Evolutionary conservation across 768 basidiomycete species (phyloP).

Genomic region (Collybia mongolica): DNA sequence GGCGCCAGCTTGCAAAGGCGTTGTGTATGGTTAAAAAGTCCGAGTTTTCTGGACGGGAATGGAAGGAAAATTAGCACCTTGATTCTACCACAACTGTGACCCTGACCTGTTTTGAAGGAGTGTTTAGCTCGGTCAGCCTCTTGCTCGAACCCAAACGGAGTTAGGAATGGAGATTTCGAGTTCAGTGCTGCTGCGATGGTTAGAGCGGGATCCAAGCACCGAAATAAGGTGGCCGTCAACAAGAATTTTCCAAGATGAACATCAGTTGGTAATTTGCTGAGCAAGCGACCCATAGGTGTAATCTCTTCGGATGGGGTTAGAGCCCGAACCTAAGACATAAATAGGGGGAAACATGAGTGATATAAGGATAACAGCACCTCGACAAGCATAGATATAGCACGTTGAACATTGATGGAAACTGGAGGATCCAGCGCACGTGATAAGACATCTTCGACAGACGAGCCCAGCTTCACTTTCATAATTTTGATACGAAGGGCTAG

Average conservation of each 20-base stretch:
- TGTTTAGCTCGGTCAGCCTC: slow-evolving; percentile 85
- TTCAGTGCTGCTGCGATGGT: slow-evolving; percentile 93
- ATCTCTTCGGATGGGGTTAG: slow-evolving; percentile 86
- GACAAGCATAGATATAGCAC: slow-evolving; percentile 87
- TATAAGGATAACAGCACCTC: slow-evolving; percentile 50
- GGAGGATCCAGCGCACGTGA: slow-evolving; percentile 90
- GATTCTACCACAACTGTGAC: background rate
- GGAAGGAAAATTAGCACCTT: background rate
- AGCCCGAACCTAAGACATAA: slow-evolving; percentile 65
- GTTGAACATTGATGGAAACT: slow-evolving; percentile 78
- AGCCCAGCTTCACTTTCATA: slow-evolving; percentile 83
- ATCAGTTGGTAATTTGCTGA: slow-evolving; percentile 92
- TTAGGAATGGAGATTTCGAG: slow-evolving; percentile 90
- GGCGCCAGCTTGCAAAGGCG: slow-evolving; percentile 86
- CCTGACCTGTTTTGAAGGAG: slow-evolving; percentile 72
- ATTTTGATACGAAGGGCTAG: slow-evolving; percentile 91
- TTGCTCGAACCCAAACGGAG: slow-evolving; percentile 83
- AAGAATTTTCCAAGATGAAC: slow-evolving; percentile 96
- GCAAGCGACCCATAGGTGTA: slow-evolving; percentile 86
- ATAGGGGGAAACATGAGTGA: background rate
- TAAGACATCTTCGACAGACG: slow-evolving; percentile 88
- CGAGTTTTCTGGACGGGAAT: slow-evolving; percentile 65
- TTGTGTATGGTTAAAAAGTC: slow-evolving; percentile 95
- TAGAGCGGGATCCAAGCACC: slow-evolving; percentile 93
- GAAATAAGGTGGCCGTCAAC: slow-evolving; percentile 78